These are phyloP conservation scores for Lycium barbarum DNA, from an alignment of 257 asterid species.

Conservation along the genomic window DNA sequence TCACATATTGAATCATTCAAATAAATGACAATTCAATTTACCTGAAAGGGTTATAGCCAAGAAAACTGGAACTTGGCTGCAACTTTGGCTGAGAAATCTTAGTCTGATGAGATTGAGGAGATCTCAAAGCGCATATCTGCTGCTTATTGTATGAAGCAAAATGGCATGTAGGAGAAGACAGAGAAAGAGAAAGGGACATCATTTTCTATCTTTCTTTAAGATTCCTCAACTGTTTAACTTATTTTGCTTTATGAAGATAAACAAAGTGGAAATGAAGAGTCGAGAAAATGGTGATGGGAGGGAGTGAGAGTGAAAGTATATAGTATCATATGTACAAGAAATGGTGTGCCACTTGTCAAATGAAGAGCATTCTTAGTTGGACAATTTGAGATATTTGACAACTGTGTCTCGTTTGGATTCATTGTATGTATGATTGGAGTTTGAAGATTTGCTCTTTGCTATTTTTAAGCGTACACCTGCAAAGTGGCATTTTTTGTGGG, in stretches of 20 bases:
- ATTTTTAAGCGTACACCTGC: too few species aligned
- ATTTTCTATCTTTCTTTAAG: constrained; percentile 29
- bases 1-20: background rate
- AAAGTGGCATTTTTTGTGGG: too few species aligned
- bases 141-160: constrained; percentile 33
- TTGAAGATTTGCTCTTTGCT: too few species aligned
- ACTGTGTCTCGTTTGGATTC: too few species aligned
- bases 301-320: background rate
- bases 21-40: background rate
- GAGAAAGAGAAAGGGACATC: constrained; percentile 49
- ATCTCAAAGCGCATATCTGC: constrained; percentile 24
- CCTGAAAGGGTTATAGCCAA: constrained; percentile 34
- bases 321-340: background rate
- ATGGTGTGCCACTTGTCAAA: background rate
- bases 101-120: constrained; percentile 29
- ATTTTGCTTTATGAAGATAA: background rate
- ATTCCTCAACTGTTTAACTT: too few species aligned
- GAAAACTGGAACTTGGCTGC: constrained; percentile 34
- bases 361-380: background rate
- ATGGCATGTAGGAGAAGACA: constrained; percentile 34
- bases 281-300: background rate
- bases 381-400: background rate
- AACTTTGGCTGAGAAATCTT: constrained; percentile 38
- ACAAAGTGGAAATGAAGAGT: constrained; percentile 1
- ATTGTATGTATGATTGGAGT: too few species aligned